Evolutionary conservation across 345 rosid genomes (phyloP).

Genomic region (Aurinia saxatilis): DNA sequence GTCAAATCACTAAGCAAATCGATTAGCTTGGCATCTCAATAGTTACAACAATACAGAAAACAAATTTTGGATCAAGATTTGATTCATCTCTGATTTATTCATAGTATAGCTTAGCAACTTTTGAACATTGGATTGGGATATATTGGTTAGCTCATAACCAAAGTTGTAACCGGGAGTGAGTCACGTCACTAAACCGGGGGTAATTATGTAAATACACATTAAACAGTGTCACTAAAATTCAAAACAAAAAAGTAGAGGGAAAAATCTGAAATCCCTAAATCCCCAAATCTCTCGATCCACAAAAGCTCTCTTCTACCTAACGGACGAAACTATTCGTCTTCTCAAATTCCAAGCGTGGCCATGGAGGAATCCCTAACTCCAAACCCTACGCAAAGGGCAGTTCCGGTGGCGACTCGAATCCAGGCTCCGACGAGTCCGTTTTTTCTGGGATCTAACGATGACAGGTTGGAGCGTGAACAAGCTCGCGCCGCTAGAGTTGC

Average conservation of each 20-base stretch:
- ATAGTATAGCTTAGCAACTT: too few relatives aligned
- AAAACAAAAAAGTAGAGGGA: constrained; percentile 44
- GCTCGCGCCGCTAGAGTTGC: constrained; percentile 89
- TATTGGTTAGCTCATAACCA: neutral
- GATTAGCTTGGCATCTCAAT: too few relatives aligned
- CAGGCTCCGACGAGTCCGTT: constrained; percentile 82
- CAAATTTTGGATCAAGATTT: too few relatives aligned
- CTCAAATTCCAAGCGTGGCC: neutral
- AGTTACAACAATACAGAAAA: too few relatives aligned
- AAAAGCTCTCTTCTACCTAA: constrained; percentile 1
- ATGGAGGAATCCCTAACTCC: constrained; percentile 80
- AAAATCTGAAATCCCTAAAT: constrained; percentile 25
- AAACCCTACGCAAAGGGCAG: constrained; percentile 48
- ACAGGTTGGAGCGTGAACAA: constrained; percentile 72
- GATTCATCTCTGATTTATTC: too few relatives aligned
- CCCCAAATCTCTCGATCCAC: constrained; percentile 8
- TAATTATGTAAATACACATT: neutral
- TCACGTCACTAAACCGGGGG: neutral
- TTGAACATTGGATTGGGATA: too few relatives aligned
- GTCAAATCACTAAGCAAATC: too few relatives aligned
- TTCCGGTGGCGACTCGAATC: constrained; percentile 39
- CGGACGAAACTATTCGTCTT: constrained; percentile 2
- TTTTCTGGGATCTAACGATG: constrained; percentile 79
- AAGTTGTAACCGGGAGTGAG: neutral
- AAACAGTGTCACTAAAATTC: constrained; percentile 22